phyloP scores from a whole-genome alignment of 179 eudicot species.

The Silene coronaria region DNA sequence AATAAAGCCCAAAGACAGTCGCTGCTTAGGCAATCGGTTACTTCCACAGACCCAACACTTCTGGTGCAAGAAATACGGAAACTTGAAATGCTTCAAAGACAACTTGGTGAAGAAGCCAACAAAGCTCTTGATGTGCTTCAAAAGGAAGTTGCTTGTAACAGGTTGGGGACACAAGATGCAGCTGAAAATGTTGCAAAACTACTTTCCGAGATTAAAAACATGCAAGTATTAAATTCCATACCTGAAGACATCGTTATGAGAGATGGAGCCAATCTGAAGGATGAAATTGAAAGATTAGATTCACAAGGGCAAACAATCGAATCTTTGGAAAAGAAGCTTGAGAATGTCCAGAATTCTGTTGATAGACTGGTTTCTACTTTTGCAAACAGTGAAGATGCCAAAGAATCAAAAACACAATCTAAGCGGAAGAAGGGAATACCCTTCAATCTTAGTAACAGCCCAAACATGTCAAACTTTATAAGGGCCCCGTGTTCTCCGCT shows the following conservation, averaged over 20 bases:
- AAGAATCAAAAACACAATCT: constrained; percentile 42
- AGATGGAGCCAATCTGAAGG: constrained; percentile 61
- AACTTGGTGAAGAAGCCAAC: constrained; percentile 92
- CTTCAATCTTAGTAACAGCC: constrained; percentile 54
- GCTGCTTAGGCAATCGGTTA: constrained; percentile 51
- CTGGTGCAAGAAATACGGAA: constrained; percentile 79
- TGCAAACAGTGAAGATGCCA: constrained; percentile 40
- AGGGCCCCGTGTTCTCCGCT: constrained; percentile 81
- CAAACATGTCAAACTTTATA: constrained; percentile 55
- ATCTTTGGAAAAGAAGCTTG: constrained; percentile 80
- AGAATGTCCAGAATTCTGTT: constrained; percentile 74
- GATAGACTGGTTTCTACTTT: constrained; percentile 55
- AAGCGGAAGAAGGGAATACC: constrained; percentile 61
- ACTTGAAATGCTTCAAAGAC: constrained; percentile 80
- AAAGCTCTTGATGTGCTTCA: constrained; percentile 84
- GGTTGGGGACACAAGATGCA: constrained; percentile 62
- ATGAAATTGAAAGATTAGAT: constrained; percentile 68
- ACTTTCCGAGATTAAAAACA: constrained; percentile 67
- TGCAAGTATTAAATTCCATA: constrained; percentile 42
- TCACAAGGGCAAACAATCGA: constrained; percentile 59
- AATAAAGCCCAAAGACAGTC: constrained; percentile 43
- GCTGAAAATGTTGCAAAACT: constrained; percentile 74
- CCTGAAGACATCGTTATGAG: constrained; percentile 45
- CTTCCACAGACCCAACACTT: constrained; percentile 55
- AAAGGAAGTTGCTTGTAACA: constrained; percentile 70